Evolutionary conservation across 2,329 filamentous ascomycete species (phyloP), one percentile per base, ranked within the genome.

Genomic region (Truncatella angustata): DNA sequence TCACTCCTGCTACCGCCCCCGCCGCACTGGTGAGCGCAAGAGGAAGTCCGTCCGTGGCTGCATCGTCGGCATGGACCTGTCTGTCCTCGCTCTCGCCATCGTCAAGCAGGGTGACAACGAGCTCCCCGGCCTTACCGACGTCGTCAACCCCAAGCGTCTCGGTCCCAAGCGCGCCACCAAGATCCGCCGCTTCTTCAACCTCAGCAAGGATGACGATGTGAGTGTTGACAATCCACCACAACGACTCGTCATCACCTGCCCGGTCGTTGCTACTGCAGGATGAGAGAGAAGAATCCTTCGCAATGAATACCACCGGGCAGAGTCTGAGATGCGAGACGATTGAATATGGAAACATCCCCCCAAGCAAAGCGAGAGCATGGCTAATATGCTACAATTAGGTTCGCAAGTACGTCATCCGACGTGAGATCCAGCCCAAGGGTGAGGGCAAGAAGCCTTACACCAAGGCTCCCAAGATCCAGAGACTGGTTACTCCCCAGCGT

Each of bases 121-220:
- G 58, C 87, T 99, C 74, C 93, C 94, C 75, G 94, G 94, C 71
- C 81, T 99, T 65, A 99, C 94, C 82, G 94, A 99, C 78, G 86
- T 88, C 75, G 91, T 97, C 73, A 90, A 96, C 85, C 94, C 94
- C 78, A 99, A 99, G 90, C 90, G 94, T 71, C 90, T 99, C 73
- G 94, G 94, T 69, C 94, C 94, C 82, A 99, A 99, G 92, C 90
- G 94, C 73, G 94, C 94, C 74, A 96, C 91, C 82, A 99, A 97
- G 91, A 97, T 99, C 82, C 91, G 93, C 79, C 88, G 87, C 76
- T 99, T 99, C 89, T 99, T 97, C 84, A 87, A 91, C 82, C 90
- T 99, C 86, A 93, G 88, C 90, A 97, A 97, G 92, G 92, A 97
- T 88, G 94, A 99, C 85, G 94, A 99, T 90, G 93, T 97, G 89